Conservation (phyloP, 768 basidiomycete species). For the Phaffia tasmanica region DNA sequence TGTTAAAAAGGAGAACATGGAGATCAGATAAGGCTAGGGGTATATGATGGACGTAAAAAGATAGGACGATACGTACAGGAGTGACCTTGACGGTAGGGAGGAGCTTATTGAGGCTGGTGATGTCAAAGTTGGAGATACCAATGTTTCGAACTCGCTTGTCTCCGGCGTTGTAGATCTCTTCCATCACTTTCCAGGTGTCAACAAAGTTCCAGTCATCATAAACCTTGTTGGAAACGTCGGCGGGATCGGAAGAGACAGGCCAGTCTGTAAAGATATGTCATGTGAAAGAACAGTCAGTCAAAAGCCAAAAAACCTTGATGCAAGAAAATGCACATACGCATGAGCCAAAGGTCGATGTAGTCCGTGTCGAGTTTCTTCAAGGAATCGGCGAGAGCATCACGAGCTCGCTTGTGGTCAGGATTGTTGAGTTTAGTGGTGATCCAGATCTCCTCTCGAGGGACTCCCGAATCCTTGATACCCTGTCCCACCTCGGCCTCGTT, state of each 20-base stretch:
- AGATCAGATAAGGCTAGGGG: too few species aligned
- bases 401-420: constrained; percentile 48
- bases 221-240: constrained; percentile 43
- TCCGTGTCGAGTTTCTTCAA: constrained; percentile 56
- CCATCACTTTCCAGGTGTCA: constrained; percentile 71
- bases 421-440: constrained; percentile 48
- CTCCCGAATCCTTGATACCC: constrained; percentile 65
- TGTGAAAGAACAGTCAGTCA: not conserved
- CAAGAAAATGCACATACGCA: constrained; percentile 25
- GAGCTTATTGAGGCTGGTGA: constrained; percentile 13
- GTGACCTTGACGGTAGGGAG: constrained; percentile 34
- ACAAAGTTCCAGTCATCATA: constrained; percentile 59
- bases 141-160: constrained; percentile 7
- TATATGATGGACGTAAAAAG: not conserved
- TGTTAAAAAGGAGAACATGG: too few species aligned
- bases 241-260: constrained; percentile 9
- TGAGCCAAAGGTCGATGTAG: constrained; percentile 65
- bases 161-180: constrained; percentile 45
- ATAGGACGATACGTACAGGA: constrained; percentile 23
- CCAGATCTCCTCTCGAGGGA: constrained; percentile 63
- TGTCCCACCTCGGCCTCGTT: constrained; percentile 74
- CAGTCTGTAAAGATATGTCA: not conserved
- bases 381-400: constrained; percentile 56
- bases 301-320: too few species aligned
- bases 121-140: constrained; percentile 18